These are phyloP conservation scores for Xylaria cubensis DNA, from an alignment of 495 filamentous ascomycete species.

Conservation along the genomic window DNA sequence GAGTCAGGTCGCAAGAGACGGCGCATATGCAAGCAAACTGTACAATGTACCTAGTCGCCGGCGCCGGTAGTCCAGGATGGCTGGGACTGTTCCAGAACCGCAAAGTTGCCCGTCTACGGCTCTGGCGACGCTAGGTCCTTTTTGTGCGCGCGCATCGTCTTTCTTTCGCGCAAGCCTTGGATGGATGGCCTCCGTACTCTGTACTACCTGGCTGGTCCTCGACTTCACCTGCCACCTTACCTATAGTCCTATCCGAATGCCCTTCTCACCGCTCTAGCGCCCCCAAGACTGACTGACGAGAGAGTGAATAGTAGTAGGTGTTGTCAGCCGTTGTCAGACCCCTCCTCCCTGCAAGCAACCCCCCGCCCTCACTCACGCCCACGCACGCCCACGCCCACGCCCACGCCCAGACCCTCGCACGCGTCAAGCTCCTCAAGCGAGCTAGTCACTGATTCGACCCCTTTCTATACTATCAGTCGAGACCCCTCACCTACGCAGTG, in stretches of 20 bases:
- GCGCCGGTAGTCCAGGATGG: neutral
- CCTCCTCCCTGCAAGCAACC: neutral
- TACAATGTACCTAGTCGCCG: neutral
- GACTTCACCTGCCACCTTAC: neutral
- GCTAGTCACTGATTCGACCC: neutral
- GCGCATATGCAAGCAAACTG: neutral
- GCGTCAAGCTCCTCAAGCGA: neutral
- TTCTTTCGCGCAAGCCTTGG: neutral
- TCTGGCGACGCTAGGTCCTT: neutral
- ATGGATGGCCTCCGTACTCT: neutral
- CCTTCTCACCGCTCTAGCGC: neutral
- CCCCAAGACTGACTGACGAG: slow-evolving; percentile 6
- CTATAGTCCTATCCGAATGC: neutral
- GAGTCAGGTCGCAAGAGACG: neutral
- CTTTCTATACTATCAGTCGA: neutral
- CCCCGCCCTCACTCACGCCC: neutral
- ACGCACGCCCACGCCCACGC: neutral
- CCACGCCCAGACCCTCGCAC: neutral
- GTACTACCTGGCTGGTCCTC: neutral
- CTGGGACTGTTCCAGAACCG: slow-evolving; percentile 5
- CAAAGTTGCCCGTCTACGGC: neutral
- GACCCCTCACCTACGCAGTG: slow-evolving; percentile 1
- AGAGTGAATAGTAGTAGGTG: neutral
- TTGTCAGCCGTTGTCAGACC: slow-evolving; percentile 2
- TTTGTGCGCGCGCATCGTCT: slow-evolving; percentile 1